phyloP scores from a whole-genome alignment of 73 alveolate species.

The Breviolum minutum region DNA sequence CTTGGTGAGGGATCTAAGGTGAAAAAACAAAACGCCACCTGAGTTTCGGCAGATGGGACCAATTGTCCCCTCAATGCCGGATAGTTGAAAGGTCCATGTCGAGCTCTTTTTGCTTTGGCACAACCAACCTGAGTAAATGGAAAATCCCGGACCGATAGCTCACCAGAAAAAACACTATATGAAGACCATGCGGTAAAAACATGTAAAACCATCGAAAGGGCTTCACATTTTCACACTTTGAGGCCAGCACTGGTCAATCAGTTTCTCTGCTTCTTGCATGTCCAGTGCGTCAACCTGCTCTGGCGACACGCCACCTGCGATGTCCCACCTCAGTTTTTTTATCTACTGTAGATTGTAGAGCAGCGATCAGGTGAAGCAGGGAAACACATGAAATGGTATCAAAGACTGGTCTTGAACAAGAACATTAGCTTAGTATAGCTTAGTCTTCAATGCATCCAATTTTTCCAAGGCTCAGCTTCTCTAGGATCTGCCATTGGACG shows the following conservation, averaged over 20 bases:
- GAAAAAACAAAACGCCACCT: not conserved
- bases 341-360: not conserved
- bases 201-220: not conserved
- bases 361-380: not conserved
- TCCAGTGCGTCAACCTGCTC: conserved; percentile 49
- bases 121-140: conserved; percentile 33
- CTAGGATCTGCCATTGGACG: conserved; percentile 59
- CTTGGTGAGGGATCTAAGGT: not conserved
- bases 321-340: conserved; percentile 21
- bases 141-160: not conserved
- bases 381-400: not conserved
- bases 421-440: not conserved
- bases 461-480: conserved; percentile 40
- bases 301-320: conserved; percentile 37
- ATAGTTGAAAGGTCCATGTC: conserved; percentile 70
- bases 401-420: not conserved
- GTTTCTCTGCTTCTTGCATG: conserved; percentile 48
- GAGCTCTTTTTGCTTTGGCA: conserved; percentile 85
- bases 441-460: not conserved
- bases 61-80: conserved; percentile 45
- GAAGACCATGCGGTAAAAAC: not conserved
- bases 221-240: not conserved
- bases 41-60: not conserved
- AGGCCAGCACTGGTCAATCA: conserved; percentile 52
- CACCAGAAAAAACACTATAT: not conserved